Evolutionary conservation across 2,329 filamentous ascomycete species (phyloP), one percentile per base, ranked within the genome.

Genomic region (Clathrospora elynae): DNA sequence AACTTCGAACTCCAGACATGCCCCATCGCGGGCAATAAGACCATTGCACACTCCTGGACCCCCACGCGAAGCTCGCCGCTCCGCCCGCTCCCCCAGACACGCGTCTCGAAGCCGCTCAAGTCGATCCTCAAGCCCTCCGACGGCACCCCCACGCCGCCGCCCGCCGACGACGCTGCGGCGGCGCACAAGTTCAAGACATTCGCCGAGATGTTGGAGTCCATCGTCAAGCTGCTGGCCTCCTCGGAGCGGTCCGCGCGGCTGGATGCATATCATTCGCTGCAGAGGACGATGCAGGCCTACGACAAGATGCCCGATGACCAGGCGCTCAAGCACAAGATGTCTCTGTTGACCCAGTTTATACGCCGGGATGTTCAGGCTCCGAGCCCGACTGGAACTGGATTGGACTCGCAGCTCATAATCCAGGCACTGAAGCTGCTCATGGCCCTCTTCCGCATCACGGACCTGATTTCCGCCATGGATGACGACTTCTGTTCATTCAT

Each of bases 201-300:
- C 43, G 79, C 81, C 52, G 83, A 83, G 57, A 93, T 96, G 85
- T 73, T 97, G 53, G 88, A 95, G 57, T 95, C 89, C 1, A 83
- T 90, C 4, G 80, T 90, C 23, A 85, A 88, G 69, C 87, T 93
- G 70, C 79, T 99, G 33, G 87, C 86, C 24, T 84, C 87, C 14
- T 76, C 83, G 19, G 87, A 90, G 55, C 79, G 86, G 38, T 80
- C 84, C 43, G 84, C 83, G 9, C 86, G 86, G 55, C 71, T 93
- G 20, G 93, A 99, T 72, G 89, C 91, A 34, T 97, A 99, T 62
- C 84, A 85, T 65, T 87, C 87, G 60, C 76, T 99, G 30, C 82
- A 86, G 20, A 80, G 84, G 22, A 84, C 86, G 3, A 75, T 96
- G 57, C 88, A 89, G 66, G 81, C 86, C 5, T 96, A 92, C 43